Base-by-base conservation (phyloP, 2,329 filamentous ascomycete genomes). In the Clonostachys byssicola region DNA sequence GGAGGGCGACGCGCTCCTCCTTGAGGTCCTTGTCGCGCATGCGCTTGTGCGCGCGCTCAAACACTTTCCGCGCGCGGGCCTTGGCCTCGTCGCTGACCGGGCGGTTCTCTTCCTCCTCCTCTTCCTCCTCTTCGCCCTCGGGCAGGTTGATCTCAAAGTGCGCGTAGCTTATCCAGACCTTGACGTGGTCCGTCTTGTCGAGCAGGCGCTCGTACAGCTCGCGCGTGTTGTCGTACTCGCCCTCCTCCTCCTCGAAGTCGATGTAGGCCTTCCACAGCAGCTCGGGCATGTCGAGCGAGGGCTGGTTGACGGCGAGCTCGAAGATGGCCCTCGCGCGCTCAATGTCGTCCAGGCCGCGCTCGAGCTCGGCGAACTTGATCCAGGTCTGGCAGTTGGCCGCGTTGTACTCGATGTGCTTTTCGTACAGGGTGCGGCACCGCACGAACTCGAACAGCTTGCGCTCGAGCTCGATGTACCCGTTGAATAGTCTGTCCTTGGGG, bases 121-220 rank as follows among this genome's bases (percentile, higher is more conserved):
- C 75, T 17, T 39, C 36, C 5, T 68, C 71, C 12, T 76, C 84
- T 39, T 82, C 81, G 45, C 82, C 80, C 48, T 95, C 91, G 41
- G 91, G 90, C 0, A 96, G 85, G 64, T 94, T 92, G 72, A 97
- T 89, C 68, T 99, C 94, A 61, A 99, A 97, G 65, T 95, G 89
- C n/a, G 94, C 94, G 70, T 92, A 99, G 65, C 89, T 92, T 67
- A 94, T 95, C 94, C 94, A 99, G 50, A 99, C 94, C 75, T 97
- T 99, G 75, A 96, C 91, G 62, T 99, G 94, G 60, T 94, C 86
- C n/a, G 94, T 96, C 82, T 95, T 96, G 60, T 89, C 77, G 40
- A 99, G 78, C 12, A 99, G 78, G 8, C 92, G 83, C 72, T 97
- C 92, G 70, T 97, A 99, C 41, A 99, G 74, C 5, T 74, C 72